These are phyloP conservation scores for Panellus pusillus DNA, from an alignment of 768 basidiomycete genomes.

Conservation along the genomic window DNA sequence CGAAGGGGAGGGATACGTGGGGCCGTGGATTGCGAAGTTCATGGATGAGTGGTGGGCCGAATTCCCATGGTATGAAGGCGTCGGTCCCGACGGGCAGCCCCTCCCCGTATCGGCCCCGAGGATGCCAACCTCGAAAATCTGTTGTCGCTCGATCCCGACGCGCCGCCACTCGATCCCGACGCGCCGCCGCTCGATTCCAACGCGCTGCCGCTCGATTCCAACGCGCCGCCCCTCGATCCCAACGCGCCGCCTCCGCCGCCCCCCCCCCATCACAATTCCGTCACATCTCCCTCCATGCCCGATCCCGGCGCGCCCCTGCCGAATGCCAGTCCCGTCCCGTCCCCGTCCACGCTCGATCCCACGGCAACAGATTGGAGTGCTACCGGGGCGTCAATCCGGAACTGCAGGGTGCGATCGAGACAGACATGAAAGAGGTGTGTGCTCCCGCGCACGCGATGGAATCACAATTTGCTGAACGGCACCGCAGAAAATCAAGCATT, in stretches of 20 bases:
- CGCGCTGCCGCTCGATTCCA: too few relatives aligned
- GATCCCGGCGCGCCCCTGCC: too few relatives aligned
- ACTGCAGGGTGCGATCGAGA: background rate
- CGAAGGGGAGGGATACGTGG: background rate
- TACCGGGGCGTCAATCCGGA: background rate
- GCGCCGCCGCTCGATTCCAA: too few relatives aligned
- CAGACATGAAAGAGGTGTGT: background rate
- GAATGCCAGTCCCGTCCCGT: too few relatives aligned
- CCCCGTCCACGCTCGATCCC: too few relatives aligned
- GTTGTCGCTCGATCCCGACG: background rate
- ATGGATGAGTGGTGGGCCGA: background rate
- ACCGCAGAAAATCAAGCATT: background rate
- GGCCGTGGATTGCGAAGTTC: background rate
- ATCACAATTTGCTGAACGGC: too few relatives aligned
- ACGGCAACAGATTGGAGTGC: background rate
- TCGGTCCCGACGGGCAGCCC: background rate
- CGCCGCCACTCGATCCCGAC: too few relatives aligned
- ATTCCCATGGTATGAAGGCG: background rate
- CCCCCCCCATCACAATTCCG: too few relatives aligned
- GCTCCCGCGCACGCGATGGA: too few relatives aligned
- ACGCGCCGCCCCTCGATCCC: too few relatives aligned
- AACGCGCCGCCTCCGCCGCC: too few relatives aligned
- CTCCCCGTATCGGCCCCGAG: background rate
- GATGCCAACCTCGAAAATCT: background rate
- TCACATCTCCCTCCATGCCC: too few relatives aligned